Conservation (phyloP, 2,329 filamentous ascomycete genomes). For the Berkeleyomyces rouxiae region DNA sequence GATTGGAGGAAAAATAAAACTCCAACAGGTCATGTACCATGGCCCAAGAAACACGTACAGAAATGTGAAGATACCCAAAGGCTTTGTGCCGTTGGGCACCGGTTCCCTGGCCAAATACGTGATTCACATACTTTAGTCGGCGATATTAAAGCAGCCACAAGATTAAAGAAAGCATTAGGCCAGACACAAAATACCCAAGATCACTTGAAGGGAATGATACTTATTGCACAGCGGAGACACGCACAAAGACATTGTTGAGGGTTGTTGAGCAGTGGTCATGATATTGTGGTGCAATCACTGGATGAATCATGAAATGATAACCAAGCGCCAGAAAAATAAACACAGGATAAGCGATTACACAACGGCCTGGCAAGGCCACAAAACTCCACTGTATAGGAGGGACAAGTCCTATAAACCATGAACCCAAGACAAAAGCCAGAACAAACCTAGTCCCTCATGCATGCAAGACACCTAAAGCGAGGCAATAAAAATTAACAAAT, state of each 20-base stretch:
- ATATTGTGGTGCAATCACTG: background rate
- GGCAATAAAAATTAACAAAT: slow-evolving; percentile 1
- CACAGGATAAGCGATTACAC: background rate
- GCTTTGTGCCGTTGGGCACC: no score
- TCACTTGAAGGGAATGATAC: no score
- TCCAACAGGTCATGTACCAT: background rate
- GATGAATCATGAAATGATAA: background rate
- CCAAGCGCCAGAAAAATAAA: background rate
- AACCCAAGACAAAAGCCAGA: background rate
- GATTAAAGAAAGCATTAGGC: no score
- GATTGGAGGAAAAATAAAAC: background rate
- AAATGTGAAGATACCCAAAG: no score
- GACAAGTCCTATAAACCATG: slow-evolving; percentile 6
- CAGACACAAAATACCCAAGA: no score
- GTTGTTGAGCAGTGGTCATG: background rate
- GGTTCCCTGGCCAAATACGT: no score
- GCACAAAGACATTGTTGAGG: no score
- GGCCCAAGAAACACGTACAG: no score
- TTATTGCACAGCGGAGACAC: no score
- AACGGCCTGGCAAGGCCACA: background rate
- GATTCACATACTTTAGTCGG: no score
- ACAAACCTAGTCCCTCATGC: slow-evolving; percentile 9
- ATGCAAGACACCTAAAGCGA: slow-evolving; percentile 6
- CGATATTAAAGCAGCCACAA: no score
- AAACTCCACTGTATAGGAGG: slow-evolving; percentile 11